phyloP scores from a whole-genome alignment of 176 grass and related monocot genomes.

The Dendrocalamus sinicus region DNA sequence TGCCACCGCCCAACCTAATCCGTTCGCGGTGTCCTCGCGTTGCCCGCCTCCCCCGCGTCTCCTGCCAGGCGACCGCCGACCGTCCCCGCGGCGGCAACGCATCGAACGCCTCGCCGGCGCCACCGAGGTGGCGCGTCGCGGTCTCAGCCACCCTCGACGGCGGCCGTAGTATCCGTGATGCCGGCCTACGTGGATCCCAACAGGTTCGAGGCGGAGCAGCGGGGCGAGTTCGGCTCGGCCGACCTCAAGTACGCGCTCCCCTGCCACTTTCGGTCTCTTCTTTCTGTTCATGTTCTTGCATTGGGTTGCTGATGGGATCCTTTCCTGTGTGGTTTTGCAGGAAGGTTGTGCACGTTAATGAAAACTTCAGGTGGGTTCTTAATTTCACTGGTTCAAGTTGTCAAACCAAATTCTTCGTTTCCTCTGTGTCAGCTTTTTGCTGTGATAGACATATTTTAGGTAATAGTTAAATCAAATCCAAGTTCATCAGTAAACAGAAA shows the following conservation, averaged over 20 bases:
- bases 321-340: conserved; percentile 43
- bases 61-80: conserved; percentile 56
- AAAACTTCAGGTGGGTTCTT: conserved; percentile 84
- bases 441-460: neutral
- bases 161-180: conserved; percentile 51
- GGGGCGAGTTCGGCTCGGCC: conserved; percentile 86
- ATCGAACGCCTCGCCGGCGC: conserved; percentile 48
- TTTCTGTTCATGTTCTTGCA: conserved; percentile 5
- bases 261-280: neutral
- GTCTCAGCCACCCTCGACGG: conserved; percentile 77
- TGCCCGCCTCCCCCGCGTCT: conserved; percentile 31
- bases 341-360: conserved; percentile 82
- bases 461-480: neutral
- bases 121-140: conserved; percentile 62
- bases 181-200: conserved; percentile 78
- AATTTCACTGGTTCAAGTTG: conserved; percentile 19
- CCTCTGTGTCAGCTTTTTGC: neutral
- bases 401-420: neutral
- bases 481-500: neutral
- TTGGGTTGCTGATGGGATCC: conserved; percentile 15
- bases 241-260: conserved; percentile 75
- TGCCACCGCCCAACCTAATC: conserved; percentile 24
- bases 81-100: conserved; percentile 35
- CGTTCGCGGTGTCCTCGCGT: neutral
- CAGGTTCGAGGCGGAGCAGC: conserved; percentile 84